Evolutionary conservation across 352 stramenopile species (phyloP).

Genomic region (Pythium brachiatum): DNA sequence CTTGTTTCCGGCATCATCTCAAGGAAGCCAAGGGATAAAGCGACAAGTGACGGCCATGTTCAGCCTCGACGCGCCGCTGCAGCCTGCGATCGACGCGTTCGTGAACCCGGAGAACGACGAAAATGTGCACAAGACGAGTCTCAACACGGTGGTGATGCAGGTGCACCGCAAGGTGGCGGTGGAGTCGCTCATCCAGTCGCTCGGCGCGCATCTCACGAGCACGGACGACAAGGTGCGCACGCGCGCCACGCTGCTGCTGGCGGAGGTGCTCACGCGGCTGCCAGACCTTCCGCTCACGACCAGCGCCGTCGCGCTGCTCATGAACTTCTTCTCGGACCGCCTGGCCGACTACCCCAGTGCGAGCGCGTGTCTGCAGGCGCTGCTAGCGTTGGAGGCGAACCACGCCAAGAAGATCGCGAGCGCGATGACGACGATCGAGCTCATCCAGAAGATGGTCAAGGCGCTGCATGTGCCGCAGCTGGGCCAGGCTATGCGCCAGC

Average conservation of each 20-base stretch:
- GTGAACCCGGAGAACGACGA: slow-evolving; percentile 85
- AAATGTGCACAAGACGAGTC: slow-evolving; percentile 74
- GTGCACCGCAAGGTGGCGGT: slow-evolving; percentile 75
- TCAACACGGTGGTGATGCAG: slow-evolving; percentile 89
- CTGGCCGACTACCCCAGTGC: slow-evolving; percentile 84
- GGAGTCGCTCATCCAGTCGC: slow-evolving; percentile 76
- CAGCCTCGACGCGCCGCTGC: slow-evolving; percentile 77
- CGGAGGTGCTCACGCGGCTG: slow-evolving; percentile 86
- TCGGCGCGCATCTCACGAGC: slow-evolving; percentile 70
- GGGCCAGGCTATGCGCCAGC: slow-evolving; percentile 83
- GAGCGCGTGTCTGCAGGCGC: slow-evolving; percentile 68
- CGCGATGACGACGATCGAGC: slow-evolving; percentile 44
- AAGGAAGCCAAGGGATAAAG: slow-evolving; percentile 3
- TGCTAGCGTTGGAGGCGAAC: slow-evolving; percentile 70
- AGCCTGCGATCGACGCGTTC: slow-evolving; percentile 83
- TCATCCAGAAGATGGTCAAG: slow-evolving; percentile 64
- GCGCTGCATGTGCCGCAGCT: slow-evolving; percentile 78
- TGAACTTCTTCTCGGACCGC: slow-evolving; percentile 85
- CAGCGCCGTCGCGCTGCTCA: slow-evolving; percentile 69
- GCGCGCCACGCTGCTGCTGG: slow-evolving; percentile 78
- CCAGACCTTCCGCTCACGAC: slow-evolving; percentile 76
- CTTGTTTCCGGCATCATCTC: not conserved
- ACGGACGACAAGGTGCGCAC: slow-evolving; percentile 78
- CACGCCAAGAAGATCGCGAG: slow-evolving; percentile 57
- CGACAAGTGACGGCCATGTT: slow-evolving; percentile 48